phyloP scores from a whole-genome alignment of 768 basidiomycete species.

The Paxillus involutus region DNA sequence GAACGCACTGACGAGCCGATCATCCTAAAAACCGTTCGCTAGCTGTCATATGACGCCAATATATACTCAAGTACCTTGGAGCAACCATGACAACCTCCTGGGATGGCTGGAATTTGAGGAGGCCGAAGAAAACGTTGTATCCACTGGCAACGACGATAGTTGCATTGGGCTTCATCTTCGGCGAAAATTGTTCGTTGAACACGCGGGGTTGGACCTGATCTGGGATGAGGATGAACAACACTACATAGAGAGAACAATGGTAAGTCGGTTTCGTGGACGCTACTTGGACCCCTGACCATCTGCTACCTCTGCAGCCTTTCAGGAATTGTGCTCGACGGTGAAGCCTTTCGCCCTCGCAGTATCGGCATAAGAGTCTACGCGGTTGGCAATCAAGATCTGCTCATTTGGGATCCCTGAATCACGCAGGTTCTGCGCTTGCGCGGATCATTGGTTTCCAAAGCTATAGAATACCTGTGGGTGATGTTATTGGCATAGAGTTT shows the following conservation, averaged over 20 bases:
- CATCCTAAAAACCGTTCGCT: constrained; percentile 42
- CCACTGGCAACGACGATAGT: constrained; percentile 62
- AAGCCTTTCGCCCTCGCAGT: constrained; percentile 58
- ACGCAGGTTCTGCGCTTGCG: constrained; percentile 66
- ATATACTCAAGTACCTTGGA: constrained; percentile 39
- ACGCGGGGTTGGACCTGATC: constrained; percentile 63
- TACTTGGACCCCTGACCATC: constrained; percentile 41
- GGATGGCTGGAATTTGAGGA: constrained; percentile 49
- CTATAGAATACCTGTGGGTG: constrained; percentile 26
- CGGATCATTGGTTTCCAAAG: constrained; percentile 67
- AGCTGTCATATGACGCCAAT: background rate
- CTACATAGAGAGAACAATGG: constrained; percentile 27
- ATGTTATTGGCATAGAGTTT: background rate
- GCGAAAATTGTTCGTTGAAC: constrained; percentile 56
- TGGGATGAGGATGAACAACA: constrained; percentile 61
- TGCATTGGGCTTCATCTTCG: constrained; percentile 46
- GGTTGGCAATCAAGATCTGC: constrained; percentile 59
- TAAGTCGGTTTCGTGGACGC: background rate
- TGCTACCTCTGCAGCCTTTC: constrained; percentile 52
- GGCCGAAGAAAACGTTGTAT: constrained; percentile 64
- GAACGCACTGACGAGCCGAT: constrained; percentile 66
- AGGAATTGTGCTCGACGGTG: constrained; percentile 55
- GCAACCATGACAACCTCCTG: constrained; percentile 70
- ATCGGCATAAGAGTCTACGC: constrained; percentile 55
- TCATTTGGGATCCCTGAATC: constrained; percentile 62